Percentiles rank a stretch among this genome's conserved stretches.
phyloP scores from a whole-genome alignment of 1,284 basidiomycete genomes.

The Somion occarium region DNA sequence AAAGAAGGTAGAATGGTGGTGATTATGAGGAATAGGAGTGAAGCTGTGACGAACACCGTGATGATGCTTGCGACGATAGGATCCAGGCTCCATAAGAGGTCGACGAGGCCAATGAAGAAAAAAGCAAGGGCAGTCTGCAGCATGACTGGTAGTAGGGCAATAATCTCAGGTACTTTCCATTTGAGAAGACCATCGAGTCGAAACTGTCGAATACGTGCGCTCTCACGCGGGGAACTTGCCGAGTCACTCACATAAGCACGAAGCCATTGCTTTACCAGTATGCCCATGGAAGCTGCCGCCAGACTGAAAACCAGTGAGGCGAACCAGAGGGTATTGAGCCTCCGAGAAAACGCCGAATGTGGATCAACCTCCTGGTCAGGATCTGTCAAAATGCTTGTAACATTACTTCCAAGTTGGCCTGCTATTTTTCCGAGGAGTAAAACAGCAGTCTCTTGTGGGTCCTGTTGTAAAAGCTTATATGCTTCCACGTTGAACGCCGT shows the following conservation, averaged over 20 bases:
- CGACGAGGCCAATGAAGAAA: constrained; percentile 16
- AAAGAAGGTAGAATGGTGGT: constrained; percentile 10
- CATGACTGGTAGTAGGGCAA: constrained; percentile 14
- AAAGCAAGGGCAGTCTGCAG: constrained; percentile 13
- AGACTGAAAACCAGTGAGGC: constrained; percentile 14
- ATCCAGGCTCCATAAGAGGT: constrained; percentile 10
- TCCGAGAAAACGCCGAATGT: neutral
- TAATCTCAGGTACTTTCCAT: constrained; percentile 14
- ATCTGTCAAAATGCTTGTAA: neutral
- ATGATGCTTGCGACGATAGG: constrained; percentile 3
- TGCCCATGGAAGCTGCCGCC: constrained; percentile 14
- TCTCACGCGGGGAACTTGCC: constrained; percentile 2
- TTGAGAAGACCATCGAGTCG: constrained; percentile 5
- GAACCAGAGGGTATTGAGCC: constrained; percentile 16
- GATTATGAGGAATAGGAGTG: constrained; percentile 8
- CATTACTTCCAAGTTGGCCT: neutral
- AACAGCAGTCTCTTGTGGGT: neutral
- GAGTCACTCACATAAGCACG: constrained; percentile 9
- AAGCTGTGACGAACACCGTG: constrained; percentile 7
- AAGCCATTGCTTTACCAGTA: constrained; percentile 19
- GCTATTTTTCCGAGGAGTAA: constrained; percentile 2
- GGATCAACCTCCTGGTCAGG: neutral
- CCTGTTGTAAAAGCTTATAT: neutral
- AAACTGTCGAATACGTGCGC: constrained; percentile 6
- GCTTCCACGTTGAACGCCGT: constrained; percentile 1